These are phyloP conservation scores for Sporobolomyces pararoseus DNA, from an alignment of 768 basidiomycete species.

Conservation along the genomic window DNA sequence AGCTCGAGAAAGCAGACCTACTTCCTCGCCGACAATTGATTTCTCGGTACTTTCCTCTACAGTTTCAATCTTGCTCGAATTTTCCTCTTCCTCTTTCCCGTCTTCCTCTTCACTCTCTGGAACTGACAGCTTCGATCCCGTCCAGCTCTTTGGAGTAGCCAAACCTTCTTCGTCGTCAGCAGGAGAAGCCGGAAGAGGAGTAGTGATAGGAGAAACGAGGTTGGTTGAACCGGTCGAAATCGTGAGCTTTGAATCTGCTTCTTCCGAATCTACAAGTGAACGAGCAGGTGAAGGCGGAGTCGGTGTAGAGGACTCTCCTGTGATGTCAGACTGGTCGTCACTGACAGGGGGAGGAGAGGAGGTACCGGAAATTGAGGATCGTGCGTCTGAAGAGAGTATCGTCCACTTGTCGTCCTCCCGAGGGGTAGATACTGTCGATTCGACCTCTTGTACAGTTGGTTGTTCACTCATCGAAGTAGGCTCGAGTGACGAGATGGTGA, in stretches of 20 bases:
- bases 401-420: conserved; percentile 10
- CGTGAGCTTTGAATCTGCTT: neutral
- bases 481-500: neutral
- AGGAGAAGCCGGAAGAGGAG: conserved; percentile 2
- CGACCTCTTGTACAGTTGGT: neutral
- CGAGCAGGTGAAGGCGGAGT: neutral
- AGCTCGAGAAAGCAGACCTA: neutral
- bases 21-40: no score
- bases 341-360: neutral
- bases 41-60: no score
- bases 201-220: neutral
- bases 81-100: no score
- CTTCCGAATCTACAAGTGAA: neutral
- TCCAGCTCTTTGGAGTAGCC: neutral
- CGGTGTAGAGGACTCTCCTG: neutral
- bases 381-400: neutral
- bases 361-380: neutral
- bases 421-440: neutral
- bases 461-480: neutral
- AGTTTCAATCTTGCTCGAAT: no score
- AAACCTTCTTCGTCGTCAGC: neutral
- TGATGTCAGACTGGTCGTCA: neutral
- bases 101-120: neutral
- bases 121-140: neutral
- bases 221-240: neutral